These are phyloP conservation scores for Coniferiporia sulphurascens DNA, from an alignment of 1,284 basidiomycete species.

Conservation along the genomic window DNA sequence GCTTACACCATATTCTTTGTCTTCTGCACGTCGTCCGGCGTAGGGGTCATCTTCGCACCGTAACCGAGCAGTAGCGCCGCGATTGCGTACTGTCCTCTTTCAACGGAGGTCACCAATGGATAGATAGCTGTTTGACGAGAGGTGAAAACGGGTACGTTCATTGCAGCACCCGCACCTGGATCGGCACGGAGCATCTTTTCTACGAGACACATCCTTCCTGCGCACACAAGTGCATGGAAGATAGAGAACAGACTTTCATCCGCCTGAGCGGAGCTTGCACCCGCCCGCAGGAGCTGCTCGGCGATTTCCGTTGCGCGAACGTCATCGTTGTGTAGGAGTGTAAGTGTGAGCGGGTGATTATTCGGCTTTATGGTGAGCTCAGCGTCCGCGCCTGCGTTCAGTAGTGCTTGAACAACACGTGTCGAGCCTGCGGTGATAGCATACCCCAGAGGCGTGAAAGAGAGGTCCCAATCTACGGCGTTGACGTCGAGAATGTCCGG, in stretches of 20 bases:
- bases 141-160: conserved; percentile 38
- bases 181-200: conserved; percentile 43
- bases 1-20: conserved; percentile 24
- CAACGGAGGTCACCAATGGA: conserved; percentile 37
- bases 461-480: conserved; percentile 52
- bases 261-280: conserved; percentile 45
- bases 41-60: conserved; percentile 33
- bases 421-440: conserved; percentile 45
- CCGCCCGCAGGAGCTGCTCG: conserved; percentile 41
- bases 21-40: conserved; percentile 30
- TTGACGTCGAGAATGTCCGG: conserved; percentile 53
- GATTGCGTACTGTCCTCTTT: conserved; percentile 31
- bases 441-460: conserved; percentile 47
- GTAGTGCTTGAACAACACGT: conserved; percentile 40
- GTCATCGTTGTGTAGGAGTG: conserved; percentile 42
- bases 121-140: conserved; percentile 22
- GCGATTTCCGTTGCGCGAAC: conserved; percentile 38
- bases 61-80: conserved; percentile 38
- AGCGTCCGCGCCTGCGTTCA: conserved; percentile 40
- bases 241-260: conserved; percentile 41
- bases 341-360: conserved; percentile 44
- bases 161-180: conserved; percentile 39
- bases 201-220: conserved; percentile 38
- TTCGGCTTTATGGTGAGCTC: conserved; percentile 26
- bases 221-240: conserved; percentile 41